Evolutionary conservation across 2,329 filamentous ascomycete genomes (phyloP).

Genomic region (Stachybotrys chlorohalonatus): DNA sequence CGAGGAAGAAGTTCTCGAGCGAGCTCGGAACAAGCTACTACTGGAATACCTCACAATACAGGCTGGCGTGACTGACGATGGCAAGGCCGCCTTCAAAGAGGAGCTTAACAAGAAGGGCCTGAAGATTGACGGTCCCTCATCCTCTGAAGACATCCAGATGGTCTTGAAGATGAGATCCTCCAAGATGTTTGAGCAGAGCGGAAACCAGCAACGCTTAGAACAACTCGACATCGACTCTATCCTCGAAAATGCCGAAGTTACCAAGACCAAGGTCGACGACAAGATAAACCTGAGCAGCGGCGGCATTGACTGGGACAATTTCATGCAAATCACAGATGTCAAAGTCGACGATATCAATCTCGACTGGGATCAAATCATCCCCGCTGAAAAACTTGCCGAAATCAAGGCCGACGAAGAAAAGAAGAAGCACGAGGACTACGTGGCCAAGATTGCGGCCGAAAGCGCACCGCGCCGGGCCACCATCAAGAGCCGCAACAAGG

Average conservation of each 20-base stretch:
- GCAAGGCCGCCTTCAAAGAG: slow-evolving; percentile 66
- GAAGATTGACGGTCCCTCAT: slow-evolving; percentile 73
- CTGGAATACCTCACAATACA: slow-evolving; percentile 97
- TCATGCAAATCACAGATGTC: slow-evolving; percentile 95
- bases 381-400: slow-evolving; percentile 79
- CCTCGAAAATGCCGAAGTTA: slow-evolving; percentile 91
- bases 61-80: slow-evolving; percentile 91
- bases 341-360: slow-evolving; percentile 75
- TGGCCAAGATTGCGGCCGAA: slow-evolving; percentile 73
- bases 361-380: slow-evolving; percentile 98
- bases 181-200: slow-evolving; percentile 96
- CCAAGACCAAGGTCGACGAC: slow-evolving; percentile 91
- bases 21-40: slow-evolving; percentile 93
- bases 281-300: slow-evolving; percentile 88
- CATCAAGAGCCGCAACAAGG: slow-evolving; percentile 46
- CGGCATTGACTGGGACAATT: slow-evolving; percentile 78
- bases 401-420: slow-evolving; percentile 86
- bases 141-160: slow-evolving; percentile 88
- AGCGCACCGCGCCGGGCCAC: slow-evolving; percentile 71
- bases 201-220: slow-evolving; percentile 93
- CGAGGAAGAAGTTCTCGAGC: slow-evolving; percentile 93
- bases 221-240: slow-evolving; percentile 97
- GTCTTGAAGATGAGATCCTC: slow-evolving; percentile 97
- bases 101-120: slow-evolving; percentile 71
- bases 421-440: slow-evolving; percentile 72